Evolutionary conservation across 768 basidiomycete species (phyloP), one percentile per base, ranked within the genome.

Genomic region (Suillus brevipes): DNA sequence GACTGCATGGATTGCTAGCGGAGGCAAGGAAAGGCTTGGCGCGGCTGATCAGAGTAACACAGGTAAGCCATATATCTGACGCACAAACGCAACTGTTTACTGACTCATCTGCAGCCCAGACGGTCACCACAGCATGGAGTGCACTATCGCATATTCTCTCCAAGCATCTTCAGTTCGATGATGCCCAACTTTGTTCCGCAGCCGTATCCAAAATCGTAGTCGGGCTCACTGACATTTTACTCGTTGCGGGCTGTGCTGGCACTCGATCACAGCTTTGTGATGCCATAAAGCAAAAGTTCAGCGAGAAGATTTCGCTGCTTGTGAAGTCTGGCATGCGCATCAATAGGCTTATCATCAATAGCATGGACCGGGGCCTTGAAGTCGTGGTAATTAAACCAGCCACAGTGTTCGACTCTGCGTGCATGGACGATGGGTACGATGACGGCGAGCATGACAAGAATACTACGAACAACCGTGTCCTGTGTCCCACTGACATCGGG

Each of bases 311-410:
- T 31, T 69, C 71, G 18, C 70, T 76, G 14, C 76, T 88, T 42
- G 79, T 83, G 42, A 77, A 79, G 25, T 71, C 79, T 6, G 84
- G 86, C 2, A 76, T 83, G 64, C 78, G 78, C 9, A 73, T 89
- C 64, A 86, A 86, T 63, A 75, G 75, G 67, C 73, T 77, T 36
- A 62, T 77, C 2, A 67, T 72, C 10, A 73, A 74, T 47, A 75
- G 77, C 14, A 68, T 71, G 20, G 78, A 74, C 1, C 78, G 72
- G 0, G 77, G 74, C 1, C 70, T 77, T 5, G 75, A 78, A 58
- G 73, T 77, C 18, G 62, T 75, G 58, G 69, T 74, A 0, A 62
- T 77, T 9, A 63, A 55, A 10, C 73, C 77, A 3, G 69, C 59
- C 14, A 66, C 74, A 2, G 60, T 65, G 13, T 78, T 73, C 20